phyloP scores from a whole-genome alignment of 2,329 filamentous ascomycete genomes.

The Fonsecaea nubica region DNA sequence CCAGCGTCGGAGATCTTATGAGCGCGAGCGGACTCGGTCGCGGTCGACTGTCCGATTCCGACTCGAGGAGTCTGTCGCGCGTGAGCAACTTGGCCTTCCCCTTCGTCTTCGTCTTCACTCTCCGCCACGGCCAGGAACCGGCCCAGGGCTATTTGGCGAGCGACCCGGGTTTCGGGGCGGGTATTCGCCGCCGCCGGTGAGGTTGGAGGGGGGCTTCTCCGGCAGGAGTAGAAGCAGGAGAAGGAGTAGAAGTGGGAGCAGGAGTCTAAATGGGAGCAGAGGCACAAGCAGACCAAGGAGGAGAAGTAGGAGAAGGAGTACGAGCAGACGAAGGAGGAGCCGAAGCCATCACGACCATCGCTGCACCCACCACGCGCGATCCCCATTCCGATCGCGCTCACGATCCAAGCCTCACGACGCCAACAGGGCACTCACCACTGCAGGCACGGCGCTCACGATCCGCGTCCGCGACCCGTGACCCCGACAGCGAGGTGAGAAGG shows the following conservation, averaged over 20 bases:
- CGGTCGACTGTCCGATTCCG: constrained; percentile 1
- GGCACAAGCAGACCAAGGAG: too few species aligned
- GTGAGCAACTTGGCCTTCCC: background rate
- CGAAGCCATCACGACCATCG: background rate
- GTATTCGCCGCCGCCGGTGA: background rate
- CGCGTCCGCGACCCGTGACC: background rate
- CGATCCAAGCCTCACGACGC: background rate
- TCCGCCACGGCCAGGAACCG: background rate
- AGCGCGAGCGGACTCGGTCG: background rate
- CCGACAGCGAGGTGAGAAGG: background rate
- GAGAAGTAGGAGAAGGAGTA: too few species aligned
- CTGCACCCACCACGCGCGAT: too few species aligned
- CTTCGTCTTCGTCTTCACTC: background rate
- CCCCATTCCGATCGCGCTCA: background rate
- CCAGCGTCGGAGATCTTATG: constrained; percentile 1
- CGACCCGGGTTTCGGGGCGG: background rate
- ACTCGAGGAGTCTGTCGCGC: background rate
- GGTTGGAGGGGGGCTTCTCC: background rate
- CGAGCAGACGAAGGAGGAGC: too few species aligned
- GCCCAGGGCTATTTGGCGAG: constrained; percentile 1
- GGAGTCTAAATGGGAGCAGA: too few species aligned
- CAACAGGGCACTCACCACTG: background rate
- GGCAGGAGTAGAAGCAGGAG: background rate
- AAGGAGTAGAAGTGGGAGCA: background rate
- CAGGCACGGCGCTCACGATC: background rate